Conservation (phyloP, 148 eudicot genomes). For the Nyssa sinensis region DNA sequence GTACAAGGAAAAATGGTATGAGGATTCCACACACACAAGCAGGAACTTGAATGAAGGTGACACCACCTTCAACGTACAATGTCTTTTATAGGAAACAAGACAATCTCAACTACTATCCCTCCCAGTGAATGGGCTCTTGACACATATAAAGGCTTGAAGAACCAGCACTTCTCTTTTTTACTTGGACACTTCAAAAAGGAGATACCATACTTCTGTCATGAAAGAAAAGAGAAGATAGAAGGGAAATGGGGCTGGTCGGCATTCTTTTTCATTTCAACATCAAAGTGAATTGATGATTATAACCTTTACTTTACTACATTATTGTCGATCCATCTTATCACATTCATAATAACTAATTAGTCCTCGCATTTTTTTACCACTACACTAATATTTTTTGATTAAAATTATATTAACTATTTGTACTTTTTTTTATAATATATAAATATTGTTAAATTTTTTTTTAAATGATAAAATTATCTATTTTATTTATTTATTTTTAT, state of each 20-base stretch:
- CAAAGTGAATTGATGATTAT: constrained; percentile 6
- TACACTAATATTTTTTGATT: background rate
- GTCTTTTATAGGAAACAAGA: constrained; percentile 17
- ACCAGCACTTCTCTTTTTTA: constrained; percentile 14
- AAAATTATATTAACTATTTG: too few species aligned
- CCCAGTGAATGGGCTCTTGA: constrained; percentile 12
- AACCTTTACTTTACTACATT: constrained; percentile 7
- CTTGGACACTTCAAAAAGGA: constrained; percentile 11
- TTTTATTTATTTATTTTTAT: too few species aligned
- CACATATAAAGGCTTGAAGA: constrained; percentile 21
- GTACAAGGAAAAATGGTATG: background rate
- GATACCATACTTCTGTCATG: constrained; percentile 8
- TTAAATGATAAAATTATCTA: too few species aligned
- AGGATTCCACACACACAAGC: background rate
- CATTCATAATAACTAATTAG: background rate
- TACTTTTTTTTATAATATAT: too few species aligned
- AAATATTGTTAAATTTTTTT: too few species aligned
- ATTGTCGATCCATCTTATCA: background rate
- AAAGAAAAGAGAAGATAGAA: background rate
- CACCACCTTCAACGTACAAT: constrained; percentile 9
- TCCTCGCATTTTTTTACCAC: too few species aligned
- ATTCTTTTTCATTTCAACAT: background rate
- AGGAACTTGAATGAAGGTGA: constrained; percentile 12
- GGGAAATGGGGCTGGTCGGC: background rate
- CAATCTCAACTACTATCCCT: constrained; percentile 18